Evolutionary conservation across 306 rosid species (phyloP), one percentile per base, ranked within the genome.

Genomic region (Lotus japonicus): DNA sequence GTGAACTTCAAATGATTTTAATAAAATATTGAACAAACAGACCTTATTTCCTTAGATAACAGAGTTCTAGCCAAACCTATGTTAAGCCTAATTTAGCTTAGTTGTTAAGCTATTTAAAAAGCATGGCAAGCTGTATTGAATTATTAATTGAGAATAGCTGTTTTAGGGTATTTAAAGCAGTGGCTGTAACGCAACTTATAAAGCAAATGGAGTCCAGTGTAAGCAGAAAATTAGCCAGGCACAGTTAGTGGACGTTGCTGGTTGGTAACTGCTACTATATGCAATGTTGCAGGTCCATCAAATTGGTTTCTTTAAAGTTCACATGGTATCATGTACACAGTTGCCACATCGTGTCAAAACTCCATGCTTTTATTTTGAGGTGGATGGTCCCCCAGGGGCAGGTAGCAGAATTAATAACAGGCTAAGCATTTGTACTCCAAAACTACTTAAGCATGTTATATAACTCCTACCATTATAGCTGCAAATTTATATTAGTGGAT

Each of bases 381-480:
- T 10, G 55, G 2, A 53, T 53, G 79, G 83, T 73, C 79, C 83
- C 79, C 56, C 1, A 0, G 1, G 43, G 63, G 43, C 69, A 61
- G 82, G 73, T 71, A 46, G 16, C n/a, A 1, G 15, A 43, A 68
- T 73, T 16, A 77, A 50, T 64, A 59, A 7, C 71, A 15, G 5
- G 49, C 36, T 65, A 41, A 33, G 54, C 26, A 50, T 28, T 50
- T 17, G 6, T 60, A 23, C 9, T 42, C 5, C 11, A 9, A 59
- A 33, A 10, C 55, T 70, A 16, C 74, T 23, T 12, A 6, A 4
- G 7, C 7, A 31, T 31, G 36, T 5, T 31, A 17, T 31, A 17
- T 59, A 19, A 48, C 54, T 73, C 15, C 9, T 59, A 3, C 17
- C 68, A 65, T 56, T 19, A 36, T 23, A 58, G 14, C 15, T 38